Percentiles rank a stretch among this genome's conserved stretches.
These are phyloP conservation scores for Trametes pubescens DNA, from an alignment of 1,284 basidiomycete genomes.

Conservation along the genomic window DNA sequence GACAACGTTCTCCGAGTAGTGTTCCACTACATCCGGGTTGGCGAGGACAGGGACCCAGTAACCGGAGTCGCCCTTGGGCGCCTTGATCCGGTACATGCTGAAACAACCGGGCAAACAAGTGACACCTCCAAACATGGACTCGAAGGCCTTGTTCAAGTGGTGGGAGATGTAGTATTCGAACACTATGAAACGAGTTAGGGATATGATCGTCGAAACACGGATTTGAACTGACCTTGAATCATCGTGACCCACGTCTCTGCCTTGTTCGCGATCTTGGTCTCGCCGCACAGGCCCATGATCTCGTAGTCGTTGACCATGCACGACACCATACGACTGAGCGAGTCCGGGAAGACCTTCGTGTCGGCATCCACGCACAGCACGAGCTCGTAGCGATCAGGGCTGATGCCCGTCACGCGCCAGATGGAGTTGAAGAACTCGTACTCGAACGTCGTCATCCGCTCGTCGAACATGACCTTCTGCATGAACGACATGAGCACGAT, in stretches of 20 bases:
- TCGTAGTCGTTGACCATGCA: conserved; percentile 96
- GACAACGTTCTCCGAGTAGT: conserved; percentile 98
- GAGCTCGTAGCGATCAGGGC: conserved; percentile 96
- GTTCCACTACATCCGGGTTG: conserved; percentile 96
- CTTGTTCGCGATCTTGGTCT: conserved; percentile 99
- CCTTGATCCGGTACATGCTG: conserved; percentile 99
- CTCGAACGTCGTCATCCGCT: conserved; percentile 99
- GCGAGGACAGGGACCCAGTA: conserved; percentile 99
- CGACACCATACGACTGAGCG: conserved; percentile 89
- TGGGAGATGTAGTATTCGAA: conserved; percentile 99
- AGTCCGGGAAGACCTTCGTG: conserved; percentile 97
- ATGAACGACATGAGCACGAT: conserved; percentile 98
- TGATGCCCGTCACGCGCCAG: conserved; percentile 94
- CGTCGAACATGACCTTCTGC: conserved; percentile 99
- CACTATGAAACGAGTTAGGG: conserved; percentile 56
- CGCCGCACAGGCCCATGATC: conserved; percentile 99
- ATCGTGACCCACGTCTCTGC: conserved; percentile 97
- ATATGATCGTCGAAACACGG: neutral
- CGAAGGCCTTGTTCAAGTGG: conserved; percentile 98
- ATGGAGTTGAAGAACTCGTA: conserved; percentile 99
- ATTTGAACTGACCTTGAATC: conserved; percentile 85
- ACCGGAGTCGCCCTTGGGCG: conserved; percentile 90
- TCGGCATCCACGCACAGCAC: conserved; percentile 99
- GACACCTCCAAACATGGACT: conserved; percentile 99
- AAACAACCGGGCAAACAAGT: conserved; percentile 99